These are phyloP conservation scores for Tricholoma hemisulphureum DNA, from an alignment of 768 basidiomycete genomes.

Conservation along the genomic window DNA sequence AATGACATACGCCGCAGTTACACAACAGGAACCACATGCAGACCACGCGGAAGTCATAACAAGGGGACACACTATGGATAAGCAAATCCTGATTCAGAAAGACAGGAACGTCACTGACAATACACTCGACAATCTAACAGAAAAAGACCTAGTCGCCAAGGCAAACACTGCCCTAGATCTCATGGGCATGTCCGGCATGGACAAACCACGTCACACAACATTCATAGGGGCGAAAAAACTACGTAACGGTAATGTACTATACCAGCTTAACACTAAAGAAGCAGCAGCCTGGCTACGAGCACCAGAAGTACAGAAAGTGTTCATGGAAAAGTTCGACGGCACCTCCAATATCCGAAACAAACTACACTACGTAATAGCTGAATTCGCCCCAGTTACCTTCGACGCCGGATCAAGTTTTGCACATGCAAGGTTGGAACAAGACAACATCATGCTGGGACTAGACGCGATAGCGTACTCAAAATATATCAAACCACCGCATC, in stretches of 20 bases:
- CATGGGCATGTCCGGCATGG: not conserved
- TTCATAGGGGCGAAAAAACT: not conserved
- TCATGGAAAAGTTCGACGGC: not conserved
- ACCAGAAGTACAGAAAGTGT: too few species aligned
- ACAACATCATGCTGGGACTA: conserved; percentile 6
- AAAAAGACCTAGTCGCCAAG: not conserved
- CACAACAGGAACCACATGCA: not conserved
- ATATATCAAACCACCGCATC: conserved; percentile 28
- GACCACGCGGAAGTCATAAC: not conserved
- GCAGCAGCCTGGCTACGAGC: not conserved
- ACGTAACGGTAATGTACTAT: not conserved
- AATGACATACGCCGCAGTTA: not conserved
- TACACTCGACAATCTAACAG: not conserved
- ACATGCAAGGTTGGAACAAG: conserved; percentile 9
- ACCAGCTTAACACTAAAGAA: not conserved
- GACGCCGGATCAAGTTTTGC: conserved; percentile 6
- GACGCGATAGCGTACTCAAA: conserved; percentile 12
- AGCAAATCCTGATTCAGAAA: not conserved
- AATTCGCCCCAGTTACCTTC: conserved; percentile 17
- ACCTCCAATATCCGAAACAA: conserved; percentile 2
- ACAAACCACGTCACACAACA: not conserved
- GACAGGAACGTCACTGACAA: too few species aligned
- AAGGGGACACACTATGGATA: not conserved
- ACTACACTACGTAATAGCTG: too few species aligned
- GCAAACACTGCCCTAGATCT: too few species aligned